These are phyloP conservation scores for Cordyceps farinosa DNA, from an alignment of 2,329 filamentous ascomycete genomes.

Conservation along the genomic window DNA sequence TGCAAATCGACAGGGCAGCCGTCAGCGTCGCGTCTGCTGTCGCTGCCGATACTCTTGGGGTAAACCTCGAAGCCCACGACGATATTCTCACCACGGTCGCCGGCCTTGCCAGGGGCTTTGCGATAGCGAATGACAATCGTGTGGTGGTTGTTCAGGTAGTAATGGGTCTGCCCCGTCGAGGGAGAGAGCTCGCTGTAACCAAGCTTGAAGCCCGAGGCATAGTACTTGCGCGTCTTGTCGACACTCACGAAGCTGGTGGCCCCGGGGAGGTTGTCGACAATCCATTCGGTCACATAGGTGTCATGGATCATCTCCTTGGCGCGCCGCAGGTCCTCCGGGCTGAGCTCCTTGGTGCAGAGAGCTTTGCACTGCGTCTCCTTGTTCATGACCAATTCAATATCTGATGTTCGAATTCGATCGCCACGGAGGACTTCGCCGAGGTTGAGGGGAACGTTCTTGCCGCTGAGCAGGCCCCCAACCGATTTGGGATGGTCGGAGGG, in stretches of 20 bases:
- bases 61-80: conserved; percentile 90
- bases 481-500: conserved; percentile 64
- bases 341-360: conserved; percentile 67
- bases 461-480: conserved; percentile 67
- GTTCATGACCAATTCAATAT: conserved; percentile 76
- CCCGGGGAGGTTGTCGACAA: conserved; percentile 85
- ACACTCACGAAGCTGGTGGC: conserved; percentile 85
- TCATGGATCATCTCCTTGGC: conserved; percentile 70
- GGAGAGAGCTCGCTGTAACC: conserved; percentile 68
- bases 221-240: conserved; percentile 82
- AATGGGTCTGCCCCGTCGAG: conserved; percentile 56
- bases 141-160: conserved; percentile 84
- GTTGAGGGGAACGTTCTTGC: conserved; percentile 76
- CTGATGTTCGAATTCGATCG: conserved; percentile 79
- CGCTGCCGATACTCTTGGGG: conserved; percentile 71
- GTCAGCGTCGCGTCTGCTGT: conserved; percentile 54
- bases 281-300: conserved; percentile 88
- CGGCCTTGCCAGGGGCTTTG: conserved; percentile 63
- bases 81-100: conserved; percentile 69
- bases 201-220: conserved; percentile 84
- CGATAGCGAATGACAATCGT: conserved; percentile 80
- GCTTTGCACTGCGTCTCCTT: conserved; percentile 69
- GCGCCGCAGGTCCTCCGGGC: conserved; percentile 60
- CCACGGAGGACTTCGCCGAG: conserved; percentile 83
- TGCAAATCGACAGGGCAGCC: conserved; percentile 68